Percentiles rank a stretch among this genome's conserved stretches.
Evolutionary conservation across 1,284 basidiomycete genomes (phyloP).

Genomic region (Trichosporon sp.): DNA sequence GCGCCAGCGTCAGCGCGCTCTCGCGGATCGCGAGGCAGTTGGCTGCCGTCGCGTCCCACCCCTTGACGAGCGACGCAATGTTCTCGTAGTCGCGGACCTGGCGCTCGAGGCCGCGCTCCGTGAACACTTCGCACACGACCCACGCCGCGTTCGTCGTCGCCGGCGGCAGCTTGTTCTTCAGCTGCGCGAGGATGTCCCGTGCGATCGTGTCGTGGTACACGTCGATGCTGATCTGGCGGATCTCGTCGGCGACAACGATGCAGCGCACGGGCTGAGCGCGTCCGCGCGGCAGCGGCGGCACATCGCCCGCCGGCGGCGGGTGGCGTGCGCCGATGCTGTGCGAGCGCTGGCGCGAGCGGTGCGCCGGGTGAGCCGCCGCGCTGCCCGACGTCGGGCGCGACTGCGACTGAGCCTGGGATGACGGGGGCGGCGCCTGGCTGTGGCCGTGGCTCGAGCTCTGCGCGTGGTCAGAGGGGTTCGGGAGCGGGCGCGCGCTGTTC

Average conservation of each 20-base stretch:
- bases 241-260: constrained; percentile 7
- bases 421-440: background rate
- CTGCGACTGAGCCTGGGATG: background rate
- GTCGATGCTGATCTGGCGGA: constrained; percentile 28
- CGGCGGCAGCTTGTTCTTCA: constrained; percentile 10
- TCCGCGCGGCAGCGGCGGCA: constrained; percentile 7
- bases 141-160: constrained; percentile 28
- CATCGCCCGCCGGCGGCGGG: background rate
- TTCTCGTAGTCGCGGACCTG: constrained; percentile 77
- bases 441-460: background rate
- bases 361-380: background rate
- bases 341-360: constrained; percentile 7
- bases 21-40: constrained; percentile 73
- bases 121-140: constrained; percentile 45
- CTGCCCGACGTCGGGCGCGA: constrained; percentile 1
- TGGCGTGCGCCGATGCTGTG: constrained; percentile 8
- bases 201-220: constrained; percentile 36
- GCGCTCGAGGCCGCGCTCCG: constrained; percentile 58
- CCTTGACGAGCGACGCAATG: constrained; percentile 61
- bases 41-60: constrained; percentile 73
- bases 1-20: constrained; percentile 55
- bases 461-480: background rate
- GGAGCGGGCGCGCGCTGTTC: background rate
- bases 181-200: constrained; percentile 30
- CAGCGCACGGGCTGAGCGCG: constrained; percentile 13